phyloP scores from a whole-genome alignment of 225 moss, liverwort and hornwort species.

The Pleurozium schreberi region DNA sequence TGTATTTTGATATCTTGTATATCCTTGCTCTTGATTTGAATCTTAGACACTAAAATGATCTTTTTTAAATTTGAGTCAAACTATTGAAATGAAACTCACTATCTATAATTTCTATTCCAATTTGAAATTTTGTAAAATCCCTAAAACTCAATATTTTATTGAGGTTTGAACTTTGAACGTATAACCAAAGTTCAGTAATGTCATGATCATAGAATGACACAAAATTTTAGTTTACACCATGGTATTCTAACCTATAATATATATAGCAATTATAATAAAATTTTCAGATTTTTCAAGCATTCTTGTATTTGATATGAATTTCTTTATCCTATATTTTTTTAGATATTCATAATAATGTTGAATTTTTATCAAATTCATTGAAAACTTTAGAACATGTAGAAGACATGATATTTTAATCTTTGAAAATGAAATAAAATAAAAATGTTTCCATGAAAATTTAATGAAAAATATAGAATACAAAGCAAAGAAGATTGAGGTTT shows the following conservation, averaged over 20 bases:
- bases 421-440: not conserved
- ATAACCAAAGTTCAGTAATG: not conserved
- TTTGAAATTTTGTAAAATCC: too few species aligned
- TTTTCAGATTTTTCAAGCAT: not conserved
- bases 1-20: not conserved
- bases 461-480: too few species aligned
- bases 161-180: not conserved
- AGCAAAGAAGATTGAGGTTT: not conserved
- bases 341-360: not conserved
- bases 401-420: not conserved
- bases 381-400: not conserved
- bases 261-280: not conserved
- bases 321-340: not conserved
- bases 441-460: not conserved
- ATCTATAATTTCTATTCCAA: fast-evolving
- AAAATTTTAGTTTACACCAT: too few species aligned
- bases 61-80: not conserved
- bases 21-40: not conserved
- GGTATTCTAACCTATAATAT: not conserved
- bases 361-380: not conserved
- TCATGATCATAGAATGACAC: not conserved
- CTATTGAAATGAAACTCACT: not conserved
- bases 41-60: not conserved
- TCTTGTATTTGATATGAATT: not conserved
- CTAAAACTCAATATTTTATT: not conserved